phyloP scores from a whole-genome alignment of 192 early-diverging fungal genomes.

The Linnemannia schmuckeri region DNA sequence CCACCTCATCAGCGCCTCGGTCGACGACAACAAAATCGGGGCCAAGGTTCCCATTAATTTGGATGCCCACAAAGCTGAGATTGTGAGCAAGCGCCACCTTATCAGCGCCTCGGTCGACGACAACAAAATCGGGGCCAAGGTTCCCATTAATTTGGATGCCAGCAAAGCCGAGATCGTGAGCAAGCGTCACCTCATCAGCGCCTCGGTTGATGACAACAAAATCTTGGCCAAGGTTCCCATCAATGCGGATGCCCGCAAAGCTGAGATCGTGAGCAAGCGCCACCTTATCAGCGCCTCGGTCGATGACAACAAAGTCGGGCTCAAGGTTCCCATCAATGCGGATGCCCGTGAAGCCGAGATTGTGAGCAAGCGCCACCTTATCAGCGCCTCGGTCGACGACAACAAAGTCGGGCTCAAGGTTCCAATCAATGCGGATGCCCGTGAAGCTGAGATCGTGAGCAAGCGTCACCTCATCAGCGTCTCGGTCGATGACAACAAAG shows the following conservation, averaged over 20 bases:
- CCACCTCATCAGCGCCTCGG: neutral
- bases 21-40: neutral
- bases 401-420: neutral
- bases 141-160: neutral
- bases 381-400: neutral
- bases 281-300: neutral
- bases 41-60: neutral
- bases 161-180: neutral
- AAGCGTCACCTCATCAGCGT: neutral
- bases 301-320: neutral
- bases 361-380: neutral
- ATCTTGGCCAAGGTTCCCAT: neutral
- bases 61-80: neutral
- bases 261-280: constrained; percentile 9
- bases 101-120: neutral
- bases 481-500: neutral
- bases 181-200: neutral
- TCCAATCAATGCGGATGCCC: neutral
- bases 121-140: neutral
- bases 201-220: neutral
- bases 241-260: neutral
- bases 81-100: neutral
- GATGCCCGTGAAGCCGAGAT: neutral
- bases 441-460: neutral
- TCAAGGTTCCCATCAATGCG: neutral